These are phyloP conservation scores for Aquilaria malaccensis DNA, from an alignment of 345 rosid genomes.

Conservation along the genomic window DNA sequence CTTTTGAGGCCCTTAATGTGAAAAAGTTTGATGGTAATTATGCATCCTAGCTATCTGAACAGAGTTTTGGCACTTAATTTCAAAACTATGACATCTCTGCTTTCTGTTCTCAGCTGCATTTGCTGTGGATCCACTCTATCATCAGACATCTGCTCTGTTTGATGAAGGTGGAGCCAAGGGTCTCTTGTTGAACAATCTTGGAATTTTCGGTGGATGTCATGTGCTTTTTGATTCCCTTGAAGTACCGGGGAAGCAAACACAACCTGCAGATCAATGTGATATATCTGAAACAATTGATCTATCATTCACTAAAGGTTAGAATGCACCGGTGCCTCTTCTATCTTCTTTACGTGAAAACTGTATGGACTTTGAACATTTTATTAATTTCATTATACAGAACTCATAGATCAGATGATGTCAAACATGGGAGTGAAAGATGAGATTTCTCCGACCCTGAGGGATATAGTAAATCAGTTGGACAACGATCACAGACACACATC, in stretches of 20 bases:
- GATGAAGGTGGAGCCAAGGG: slow-evolving; percentile 99
- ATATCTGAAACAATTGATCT: slow-evolving; percentile 57
- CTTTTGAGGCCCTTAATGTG: slow-evolving; percentile 80
- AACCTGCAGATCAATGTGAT: slow-evolving; percentile 38
- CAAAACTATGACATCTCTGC: slow-evolving; percentile 11
- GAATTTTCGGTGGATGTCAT: slow-evolving; percentile 78
- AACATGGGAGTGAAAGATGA: slow-evolving; percentile 60
- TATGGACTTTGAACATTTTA: background rate
- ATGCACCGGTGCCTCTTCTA: slow-evolving; percentile 1
- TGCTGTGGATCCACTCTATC: slow-evolving; percentile 94
- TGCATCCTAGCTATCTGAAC: slow-evolving; percentile 12
- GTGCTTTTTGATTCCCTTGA: slow-evolving; percentile 92
- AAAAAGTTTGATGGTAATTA: slow-evolving; percentile 83
- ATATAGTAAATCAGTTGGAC: slow-evolving; percentile 59
- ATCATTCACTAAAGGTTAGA: slow-evolving; percentile 69
- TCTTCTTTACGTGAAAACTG: background rate
- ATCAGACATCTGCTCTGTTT: slow-evolving; percentile 95
- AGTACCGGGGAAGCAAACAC: slow-evolving; percentile 65
- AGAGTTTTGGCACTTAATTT: slow-evolving; percentile 13
- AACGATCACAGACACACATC: slow-evolving; percentile 58
- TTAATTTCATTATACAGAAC: slow-evolving; percentile 40
- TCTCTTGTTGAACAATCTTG: slow-evolving; percentile 81
- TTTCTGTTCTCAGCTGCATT: slow-evolving; percentile 61
- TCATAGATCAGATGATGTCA: slow-evolving; percentile 56
- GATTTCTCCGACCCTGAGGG: slow-evolving; percentile 66